Base-by-base conservation (phyloP, 352 stramenopile genomes). In the Phytophthora ohioensis region DNA sequence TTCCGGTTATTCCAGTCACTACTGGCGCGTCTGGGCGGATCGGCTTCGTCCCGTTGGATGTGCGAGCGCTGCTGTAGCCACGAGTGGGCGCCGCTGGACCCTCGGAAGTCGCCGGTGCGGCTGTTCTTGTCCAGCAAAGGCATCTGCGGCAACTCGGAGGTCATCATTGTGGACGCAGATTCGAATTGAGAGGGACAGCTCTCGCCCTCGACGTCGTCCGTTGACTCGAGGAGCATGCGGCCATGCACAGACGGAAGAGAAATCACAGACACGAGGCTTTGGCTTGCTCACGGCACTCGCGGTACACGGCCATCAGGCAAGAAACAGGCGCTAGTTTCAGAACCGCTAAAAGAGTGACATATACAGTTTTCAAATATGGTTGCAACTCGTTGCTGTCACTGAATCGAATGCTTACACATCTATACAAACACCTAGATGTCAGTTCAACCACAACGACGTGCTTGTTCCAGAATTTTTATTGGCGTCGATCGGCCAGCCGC, bases 171-270 rank as follows among this genome's bases (percentile, higher is more conserved):
- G 34, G 51, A 12, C 10, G 70, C 48, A 12, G 64, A 61, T 51
- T 73, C 64, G 36, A 78, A 72, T 42, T 80, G 65, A 32, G 66
- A 73, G 39, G 56, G 36, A 15, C 65, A 75, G 67, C 73, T 84
- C 61, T 81, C 69, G 59, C 70, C 64, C 47, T 69, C 69, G 30
- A 69, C 69, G 64, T 80, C 75, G 71, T 83, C 76, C 54, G 71
- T 59, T 21, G 62, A 36, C 49, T 80, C 75, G 59, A 80, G 62
- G 45, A 77, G 68, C 72, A 82, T 78, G 58, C 48, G 46, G 39
- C 51, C 51, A 71, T 64, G 27, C 59, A 70, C 66, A 27, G 48
- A 42, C 12, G 30, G 41, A 65, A 57, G 34, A 63, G 51, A 64
- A 62, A 69, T 66, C 57, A 69, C 52, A 36, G 21, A 21, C 48